Base-by-base conservation (phyloP, 306 rosid species). In the Cucurbita ficifolia region DNA sequence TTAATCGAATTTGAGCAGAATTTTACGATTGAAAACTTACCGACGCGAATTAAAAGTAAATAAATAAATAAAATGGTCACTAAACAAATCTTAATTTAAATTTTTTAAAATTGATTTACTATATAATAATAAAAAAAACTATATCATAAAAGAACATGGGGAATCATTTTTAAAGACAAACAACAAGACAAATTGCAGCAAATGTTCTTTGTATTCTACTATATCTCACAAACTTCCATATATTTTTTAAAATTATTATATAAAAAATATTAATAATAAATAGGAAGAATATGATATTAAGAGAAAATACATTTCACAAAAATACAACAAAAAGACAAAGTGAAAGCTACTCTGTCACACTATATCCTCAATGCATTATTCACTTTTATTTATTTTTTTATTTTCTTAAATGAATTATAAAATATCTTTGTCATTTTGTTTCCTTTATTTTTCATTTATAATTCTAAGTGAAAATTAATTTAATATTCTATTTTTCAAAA, bases 161-260 rank as follows among this genome's bases (percentile, higher is more conserved):
- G 80, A 75, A 55, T 78, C 88, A 78, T 77, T 81, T 77, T 50
- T 76, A 76, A 80, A 76, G 83, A 86, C 86, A 84, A 79, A 78
- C 76, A 78, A 57, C 75, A 71, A 71, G 84, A 82, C 86, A 86
- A 77, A 48, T 69, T 69, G 57, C 49, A 52, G 54, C 43, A 55
- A 75, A 73, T 61, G 76, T 74, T 81, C 65, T 70, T 79, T 50
- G 76, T 73, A 36, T 57, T 42, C 69, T 55, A 36, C 14, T 24
- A 61, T 77, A 78, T 70, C 79, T 63, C 89, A 81, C 50, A 88
- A 82, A 18, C 82, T 33, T 83, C 96, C 97, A 93, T 87, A 90
- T 71, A 73, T 89, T 74, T 54, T 63, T 79, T 75, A 29, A 29
- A 29, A 2, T 71, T 84, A 81, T 65, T 46, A 78, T 68, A 73